A percentile compares a stretch with the other conserved stretches of the same genome.
These are phyloP conservation scores for Medicago lupulina DNA, from an alignment of 306 rosid species.

Conservation along the genomic window DNA sequence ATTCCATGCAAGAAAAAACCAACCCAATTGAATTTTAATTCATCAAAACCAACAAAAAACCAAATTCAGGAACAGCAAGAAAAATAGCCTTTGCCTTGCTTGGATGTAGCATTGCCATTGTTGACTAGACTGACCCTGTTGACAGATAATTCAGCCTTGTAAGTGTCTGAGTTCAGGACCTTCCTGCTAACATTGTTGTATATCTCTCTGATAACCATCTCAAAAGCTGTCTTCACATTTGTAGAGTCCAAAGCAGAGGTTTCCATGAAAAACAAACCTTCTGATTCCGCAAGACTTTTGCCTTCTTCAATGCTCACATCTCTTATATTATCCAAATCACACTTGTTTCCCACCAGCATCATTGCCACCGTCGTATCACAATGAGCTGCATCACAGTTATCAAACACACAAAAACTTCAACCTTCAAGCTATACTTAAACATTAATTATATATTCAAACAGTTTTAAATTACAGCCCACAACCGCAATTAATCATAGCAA, in stretches of 20 bases:
- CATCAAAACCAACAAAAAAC: slow-evolving; percentile 40
- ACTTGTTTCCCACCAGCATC: slow-evolving; percentile 96
- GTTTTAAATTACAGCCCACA: background rate
- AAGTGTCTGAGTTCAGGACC: slow-evolving; percentile 87
- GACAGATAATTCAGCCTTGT: slow-evolving; percentile 91
- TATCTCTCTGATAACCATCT: slow-evolving; percentile 84
- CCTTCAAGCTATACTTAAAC: background rate
- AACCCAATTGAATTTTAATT: slow-evolving; percentile 38
- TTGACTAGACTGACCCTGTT: slow-evolving; percentile 89
- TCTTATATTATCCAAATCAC: slow-evolving; percentile 82
- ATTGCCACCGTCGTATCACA: slow-evolving; percentile 85
- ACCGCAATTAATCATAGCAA: background rate
- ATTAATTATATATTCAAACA: slow-evolving; percentile 1
- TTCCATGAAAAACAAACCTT: slow-evolving; percentile 95
- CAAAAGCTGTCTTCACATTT: slow-evolving; percentile 84
- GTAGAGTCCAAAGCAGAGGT: slow-evolving; percentile 92
- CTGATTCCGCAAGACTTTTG: slow-evolving; percentile 84
- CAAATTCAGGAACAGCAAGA: slow-evolving; percentile 79
- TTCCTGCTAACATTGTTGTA: slow-evolving; percentile 91
- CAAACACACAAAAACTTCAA: slow-evolving; percentile 11
- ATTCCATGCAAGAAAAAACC: slow-evolving; percentile 43
- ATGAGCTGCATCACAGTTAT: slow-evolving; percentile 71
- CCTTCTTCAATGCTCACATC: slow-evolving; percentile 89
- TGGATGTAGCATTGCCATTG: slow-evolving; percentile 59
- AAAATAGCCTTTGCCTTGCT: slow-evolving; percentile 57